Percentiles rank a stretch among this genome's conserved stretches.
These are phyloP conservation scores for Claviceps capensis DNA, from an alignment of 2,329 filamentous ascomycete species.

Conservation along the genomic window DNA sequence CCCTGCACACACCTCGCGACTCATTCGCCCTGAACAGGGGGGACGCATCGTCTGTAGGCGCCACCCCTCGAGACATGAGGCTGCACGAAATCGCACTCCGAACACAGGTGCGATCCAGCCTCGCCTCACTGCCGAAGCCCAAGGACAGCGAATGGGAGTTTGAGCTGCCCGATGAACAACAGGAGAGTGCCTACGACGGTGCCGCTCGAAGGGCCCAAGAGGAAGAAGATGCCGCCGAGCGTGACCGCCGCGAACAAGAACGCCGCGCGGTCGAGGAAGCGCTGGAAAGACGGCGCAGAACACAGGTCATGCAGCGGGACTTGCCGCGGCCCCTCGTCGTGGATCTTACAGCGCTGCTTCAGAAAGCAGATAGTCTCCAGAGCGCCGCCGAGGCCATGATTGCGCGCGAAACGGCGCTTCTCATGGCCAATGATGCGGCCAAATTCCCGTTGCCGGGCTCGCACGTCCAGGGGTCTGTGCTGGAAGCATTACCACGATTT, in stretches of 20 bases:
- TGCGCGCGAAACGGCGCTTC: constrained; percentile 59
- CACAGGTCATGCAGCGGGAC: constrained; percentile 77
- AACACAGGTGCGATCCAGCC: constrained; percentile 53
- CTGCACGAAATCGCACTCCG: constrained; percentile 56
- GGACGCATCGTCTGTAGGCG: constrained; percentile 52
- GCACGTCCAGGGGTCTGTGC: constrained; percentile 46
- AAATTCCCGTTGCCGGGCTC: constrained; percentile 59
- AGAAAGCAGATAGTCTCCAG: constrained; percentile 42
- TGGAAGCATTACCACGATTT: constrained; percentile 47
- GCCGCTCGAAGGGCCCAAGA: constrained; percentile 30
- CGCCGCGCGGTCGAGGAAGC: constrained; percentile 60
- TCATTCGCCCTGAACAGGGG: constrained; percentile 70
- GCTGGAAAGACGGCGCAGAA: constrained; percentile 69
- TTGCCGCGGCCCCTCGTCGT: constrained; percentile 65
- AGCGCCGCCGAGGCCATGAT: constrained; percentile 58
- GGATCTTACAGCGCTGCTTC: constrained; percentile 55
- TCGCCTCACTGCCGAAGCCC: constrained; percentile 79
- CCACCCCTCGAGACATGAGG: constrained; percentile 65
- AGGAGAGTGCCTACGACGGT: constrained; percentile 36
- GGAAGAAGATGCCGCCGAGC: constrained; percentile 51
- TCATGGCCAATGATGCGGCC: constrained; percentile 71
- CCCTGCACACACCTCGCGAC: constrained; percentile 78
- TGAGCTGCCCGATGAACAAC: constrained; percentile 72
- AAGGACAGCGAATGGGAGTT: constrained; percentile 93
- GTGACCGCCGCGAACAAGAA: constrained; percentile 65